Base-by-base conservation (phyloP, 179 eudicot species). In the Spergularia azorica region DNA sequence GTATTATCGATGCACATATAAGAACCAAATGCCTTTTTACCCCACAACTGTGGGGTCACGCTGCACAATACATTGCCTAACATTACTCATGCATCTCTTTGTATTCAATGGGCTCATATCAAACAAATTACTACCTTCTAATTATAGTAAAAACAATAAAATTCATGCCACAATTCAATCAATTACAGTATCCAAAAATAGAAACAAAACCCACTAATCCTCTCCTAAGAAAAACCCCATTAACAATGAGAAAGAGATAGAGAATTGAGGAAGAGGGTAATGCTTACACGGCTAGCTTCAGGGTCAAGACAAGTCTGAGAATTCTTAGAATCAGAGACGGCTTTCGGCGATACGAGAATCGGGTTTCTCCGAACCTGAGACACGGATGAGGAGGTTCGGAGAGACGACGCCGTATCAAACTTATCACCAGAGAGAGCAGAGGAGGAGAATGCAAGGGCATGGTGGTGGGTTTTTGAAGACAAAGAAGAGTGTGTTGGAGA, bases 261-360 rank as follows among this genome's bases (percentile, higher is more conserved):
- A 54, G 10, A 36, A 11, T 16, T 9, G 9, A 21, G 58, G 18
- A 39, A 63, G 41, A 75, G 8, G 39, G 17, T 11, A 32, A 12
- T 56, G 57, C 87, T 74, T 43, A 95, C 98, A 18, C 86, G 84
- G 84, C 97, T 95, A 38, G 98, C 98, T 78, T 95, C 98, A 71
- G 98, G 98, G 76, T 95, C 97, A 20, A 95, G 97, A 75, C 98
- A 95, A 39, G 98, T 95, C 89, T 95, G 97, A 58, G 98, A 95
- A 77, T 93, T 95, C 80, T 86, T 79, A 3, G 98, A 95, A 86
- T 95, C 98, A 0, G 97, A 95, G 52, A 95, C 98, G 2, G 93
- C 97, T 76, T 85, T 93, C 7, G 97, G 97, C 26, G 91, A 86
- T 17, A 91, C 90, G 8, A 88, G 54, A 0, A 84, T 9, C 38